Base-by-base conservation (phyloP, 345 rosid genomes). In the Odontarrhena argentea region DNA sequence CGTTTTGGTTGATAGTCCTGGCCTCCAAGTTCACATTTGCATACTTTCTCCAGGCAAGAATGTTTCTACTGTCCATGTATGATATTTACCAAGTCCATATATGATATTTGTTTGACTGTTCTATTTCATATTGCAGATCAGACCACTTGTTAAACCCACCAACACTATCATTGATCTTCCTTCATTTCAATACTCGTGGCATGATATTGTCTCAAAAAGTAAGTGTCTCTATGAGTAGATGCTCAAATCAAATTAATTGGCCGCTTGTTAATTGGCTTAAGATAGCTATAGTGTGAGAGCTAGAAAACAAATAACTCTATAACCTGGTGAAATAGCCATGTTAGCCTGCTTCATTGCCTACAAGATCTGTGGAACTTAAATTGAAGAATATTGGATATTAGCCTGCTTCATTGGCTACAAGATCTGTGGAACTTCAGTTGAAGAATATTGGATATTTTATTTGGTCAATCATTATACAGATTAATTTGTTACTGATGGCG, bases 21-120 rank as follows among this genome's bases (percentile, higher is more conserved):
- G 80, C 57, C 14, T 81, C 95, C 89, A 94, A 91, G 79, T 94
- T 91, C 74, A 77, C 85, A 51, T 94, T 94, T 76, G 85, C 99
- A 9, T 94, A 94, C 82, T 94, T 94, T 82, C 96, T 94, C 79
- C 97, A 94, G 96, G 99, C 74, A 87, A 88, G 95, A 54, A 68
- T 61, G 38, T 38, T 74, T 35, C 53, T 38, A 41, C 46, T 48
- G 36, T 55, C 30, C 32, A 36, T 26, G 22, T 18, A 18, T 18
- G 22, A 18, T 18, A 18, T 6, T 32, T 34, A 55, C 37, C 5
- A 44, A 8, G 48, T 18, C 2, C 41, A 36, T 61, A 22, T 25
- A 13, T 44, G 71, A 47, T 67, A 22, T 61, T 53, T 10, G 34
- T 36, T 47, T 67, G 59, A 74, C 38, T 5, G 50, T 25, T 71